Base-by-base conservation (phyloP, 371 early-diverging fungal species). In the Aphelidium insulamus region DNA sequence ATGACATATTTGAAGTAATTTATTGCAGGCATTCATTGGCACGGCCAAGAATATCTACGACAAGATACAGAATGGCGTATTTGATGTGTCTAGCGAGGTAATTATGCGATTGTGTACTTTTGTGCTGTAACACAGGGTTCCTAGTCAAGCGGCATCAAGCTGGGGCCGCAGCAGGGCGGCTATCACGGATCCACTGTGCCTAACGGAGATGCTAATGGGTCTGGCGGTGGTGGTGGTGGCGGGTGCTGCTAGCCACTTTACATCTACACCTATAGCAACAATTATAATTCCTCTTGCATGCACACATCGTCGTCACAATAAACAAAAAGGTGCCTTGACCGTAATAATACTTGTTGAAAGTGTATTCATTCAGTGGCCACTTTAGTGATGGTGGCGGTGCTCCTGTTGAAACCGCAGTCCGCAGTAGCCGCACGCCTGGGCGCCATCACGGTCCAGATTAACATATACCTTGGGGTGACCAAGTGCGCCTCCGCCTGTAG, bases 381-480 rank as follows among this genome's bases (percentile, higher is more conserved):
- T n/a, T n/a, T n/a, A n/a, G n/a, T 46, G 50, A 41, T 59, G 59
- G 38, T 72, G 65, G 45, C 64, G 66, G 25, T 39, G 61, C 47
- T 67, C 58, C 45, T 62, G 59, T 57, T 79, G 62, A 49, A 68
- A 76, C 30, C 72, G 70, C 36, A 75, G 55, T 28, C 79, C 79
- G 54, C 78, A 79, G 54, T 79, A 79, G 27, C 67, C 61, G 45
- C 79, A 79, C 32, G 69, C 53, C 43, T 78, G 73, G 36, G 74
- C 44, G 34, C 69, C 67, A 22, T 9, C 25, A 34, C 46, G 44
- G 59, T 76, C 84, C 57, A 90, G 65, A 59, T 86, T 86, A 50
- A 90, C 80, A 54, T 75, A 90, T 21, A 90, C 78, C 50, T 76
- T 78, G 20, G 91, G 91, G 44, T 90, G 91, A 24, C 91, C 91